These are phyloP conservation scores for Achlya hypogyna DNA, from an alignment of 352 stramenopile genomes.

Conservation along the genomic window DNA sequence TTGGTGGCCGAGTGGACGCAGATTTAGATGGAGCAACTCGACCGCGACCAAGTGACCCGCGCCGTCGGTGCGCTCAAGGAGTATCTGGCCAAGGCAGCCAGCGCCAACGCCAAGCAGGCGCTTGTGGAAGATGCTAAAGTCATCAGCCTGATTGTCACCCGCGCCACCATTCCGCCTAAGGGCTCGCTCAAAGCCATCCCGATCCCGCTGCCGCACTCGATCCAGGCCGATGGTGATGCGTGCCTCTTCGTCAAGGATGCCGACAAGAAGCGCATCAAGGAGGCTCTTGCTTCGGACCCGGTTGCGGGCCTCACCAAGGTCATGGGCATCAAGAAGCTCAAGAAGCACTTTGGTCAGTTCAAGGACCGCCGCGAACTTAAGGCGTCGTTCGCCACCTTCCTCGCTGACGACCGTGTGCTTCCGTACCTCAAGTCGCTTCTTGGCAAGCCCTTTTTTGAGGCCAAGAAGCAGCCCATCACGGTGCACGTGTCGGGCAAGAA, in stretches of 20 bases:
- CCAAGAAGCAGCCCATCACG: constrained; percentile 73
- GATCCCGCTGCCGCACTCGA: constrained; percentile 51
- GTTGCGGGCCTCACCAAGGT: constrained; percentile 56
- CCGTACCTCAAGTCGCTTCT: constrained; percentile 60
- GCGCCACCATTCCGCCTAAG: constrained; percentile 60
- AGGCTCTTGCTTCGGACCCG: constrained; percentile 43
- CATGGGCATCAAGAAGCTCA: constrained; percentile 75
- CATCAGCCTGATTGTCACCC: constrained; percentile 64
- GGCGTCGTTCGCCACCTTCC: constrained; percentile 65
- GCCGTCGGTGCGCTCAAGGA: constrained; percentile 57
- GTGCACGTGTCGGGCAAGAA: constrained; percentile 66
- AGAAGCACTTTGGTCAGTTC: constrained; percentile 69
- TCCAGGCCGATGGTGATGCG: constrained; percentile 47
- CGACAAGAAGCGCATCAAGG: constrained; percentile 80
- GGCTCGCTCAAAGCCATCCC: constrained; percentile 57
- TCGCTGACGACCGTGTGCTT: constrained; percentile 68
- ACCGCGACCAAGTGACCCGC: constrained; percentile 44
- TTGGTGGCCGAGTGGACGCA: background rate
- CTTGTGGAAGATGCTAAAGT: constrained; percentile 49
- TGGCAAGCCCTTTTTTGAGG: constrained; percentile 40
- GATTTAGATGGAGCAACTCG: constrained; percentile 18
- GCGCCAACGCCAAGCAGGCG: constrained; percentile 39
- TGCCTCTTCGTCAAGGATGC: constrained; percentile 77
- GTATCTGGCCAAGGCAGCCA: constrained; percentile 44
- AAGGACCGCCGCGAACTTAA: constrained; percentile 63